These are phyloP conservation scores for Bipolaris oryzae DNA, from an alignment of 2,329 filamentous ascomycete species.

Conservation along the genomic window DNA sequence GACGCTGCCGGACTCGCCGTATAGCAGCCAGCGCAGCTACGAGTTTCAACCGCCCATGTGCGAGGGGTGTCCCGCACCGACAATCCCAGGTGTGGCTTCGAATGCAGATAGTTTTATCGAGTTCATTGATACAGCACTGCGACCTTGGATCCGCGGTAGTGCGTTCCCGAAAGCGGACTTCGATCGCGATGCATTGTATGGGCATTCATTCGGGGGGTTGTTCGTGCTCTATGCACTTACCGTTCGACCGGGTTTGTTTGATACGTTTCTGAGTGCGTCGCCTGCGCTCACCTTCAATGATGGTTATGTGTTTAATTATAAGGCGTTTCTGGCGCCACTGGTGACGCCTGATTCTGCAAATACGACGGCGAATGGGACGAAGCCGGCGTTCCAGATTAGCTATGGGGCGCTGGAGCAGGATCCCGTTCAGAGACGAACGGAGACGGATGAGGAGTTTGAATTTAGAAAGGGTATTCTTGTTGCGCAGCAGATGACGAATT, in stretches of 20 bases:
- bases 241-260: constrained; percentile 50
- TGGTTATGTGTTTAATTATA: constrained; percentile 45
- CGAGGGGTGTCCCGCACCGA: constrained; percentile 32
- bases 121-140: constrained; percentile 52
- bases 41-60: constrained; percentile 43
- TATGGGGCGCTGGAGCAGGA: constrained; percentile 40
- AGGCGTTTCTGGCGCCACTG: constrained; percentile 30
- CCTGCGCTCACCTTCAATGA: constrained; percentile 58
- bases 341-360: background rate
- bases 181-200: constrained; percentile 54
- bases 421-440: constrained; percentile 32
- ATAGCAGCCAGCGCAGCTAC: constrained; percentile 31
- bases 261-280: constrained; percentile 55
- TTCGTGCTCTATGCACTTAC: constrained; percentile 56
- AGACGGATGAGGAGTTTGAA: constrained; percentile 37
- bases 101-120: constrained; percentile 55
- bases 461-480: constrained; percentile 31
- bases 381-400: constrained; percentile 42
- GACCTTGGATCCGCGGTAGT: constrained; percentile 39
- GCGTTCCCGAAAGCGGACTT: constrained; percentile 43
- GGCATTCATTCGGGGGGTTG: constrained; percentile 58
- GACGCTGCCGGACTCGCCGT: constrained; percentile 39
- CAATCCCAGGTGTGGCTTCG: constrained; percentile 45
- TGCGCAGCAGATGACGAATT: constrained; percentile 31
- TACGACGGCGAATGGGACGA: constrained; percentile 16